Conservation (phyloP, 2,329 filamentous ascomycete species). For the Epichloe elymi region DNA sequence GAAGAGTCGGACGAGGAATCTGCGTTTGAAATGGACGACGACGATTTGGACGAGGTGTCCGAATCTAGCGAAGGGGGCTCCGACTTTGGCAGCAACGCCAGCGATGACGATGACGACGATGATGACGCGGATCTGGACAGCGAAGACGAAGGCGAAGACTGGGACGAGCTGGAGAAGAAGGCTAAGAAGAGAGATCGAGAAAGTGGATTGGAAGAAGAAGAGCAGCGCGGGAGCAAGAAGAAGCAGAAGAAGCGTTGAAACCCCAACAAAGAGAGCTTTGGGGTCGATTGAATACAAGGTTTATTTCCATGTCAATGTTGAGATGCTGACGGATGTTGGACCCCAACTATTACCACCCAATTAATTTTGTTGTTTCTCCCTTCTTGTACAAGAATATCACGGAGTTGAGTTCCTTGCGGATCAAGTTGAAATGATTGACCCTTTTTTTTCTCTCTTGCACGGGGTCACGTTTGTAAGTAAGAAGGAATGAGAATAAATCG, state of each 20-base stretch:
- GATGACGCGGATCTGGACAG: conserved; percentile 44
- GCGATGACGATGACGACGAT: conserved; percentile 63
- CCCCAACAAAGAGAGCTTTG: no score
- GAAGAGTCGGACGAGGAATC: conserved; percentile 81
- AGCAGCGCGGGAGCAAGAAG: conserved; percentile 52
- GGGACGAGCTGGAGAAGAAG: conserved; percentile 90
- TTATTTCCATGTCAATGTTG: no score
- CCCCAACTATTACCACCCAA: no score
- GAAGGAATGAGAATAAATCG: neutral
- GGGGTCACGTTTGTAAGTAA: neutral
- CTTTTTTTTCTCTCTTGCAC: neutral
- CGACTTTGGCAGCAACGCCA: conserved; percentile 85
- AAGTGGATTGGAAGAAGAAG: conserved; percentile 36
- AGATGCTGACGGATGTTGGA: no score
- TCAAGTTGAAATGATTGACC: neutral
- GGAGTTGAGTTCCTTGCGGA: neutral
- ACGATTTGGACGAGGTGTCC: conserved; percentile 70
- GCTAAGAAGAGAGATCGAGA: conserved; percentile 76
- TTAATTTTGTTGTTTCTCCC: neutral
- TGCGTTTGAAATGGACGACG: conserved; percentile 81
- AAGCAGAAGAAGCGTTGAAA: conserved; percentile 25
- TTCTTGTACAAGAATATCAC: neutral
- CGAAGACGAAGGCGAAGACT: conserved; percentile 74
- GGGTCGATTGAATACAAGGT: no score
- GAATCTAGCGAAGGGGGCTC: conserved; percentile 71